Evolutionary conservation across 352 stramenopile genomes (phyloP), one percentile per base, ranked within the genome.

Genomic region (Globisporangium polare): DNA sequence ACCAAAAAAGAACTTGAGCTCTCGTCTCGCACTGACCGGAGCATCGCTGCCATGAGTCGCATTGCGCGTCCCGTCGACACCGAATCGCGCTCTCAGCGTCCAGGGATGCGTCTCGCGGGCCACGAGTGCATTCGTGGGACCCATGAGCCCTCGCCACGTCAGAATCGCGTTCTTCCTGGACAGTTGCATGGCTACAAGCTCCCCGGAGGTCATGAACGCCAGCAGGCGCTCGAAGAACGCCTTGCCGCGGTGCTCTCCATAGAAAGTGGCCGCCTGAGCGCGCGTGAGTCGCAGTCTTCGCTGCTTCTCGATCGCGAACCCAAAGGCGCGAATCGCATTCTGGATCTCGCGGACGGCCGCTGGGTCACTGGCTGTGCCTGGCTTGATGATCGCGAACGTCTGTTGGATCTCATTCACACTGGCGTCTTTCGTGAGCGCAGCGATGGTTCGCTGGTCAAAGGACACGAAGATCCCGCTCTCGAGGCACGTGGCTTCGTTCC

Each of bases 21-120:
- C 89, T 5, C 87, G 76, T 3, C 62, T 59, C 10, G 89, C 87
- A 47, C 73, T 90, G 7, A 41, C 50, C 18, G 49, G 62, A 4
- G 77, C 76, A 57, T 96, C 88, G 53, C 78, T 92, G 24, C 87
- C 89, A 52, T 96, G 89, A 1, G 86, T 92, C 9, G 89, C 84
- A 61, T 96, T 96, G 22, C 68, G 57, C 1, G 78, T 93, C 17
- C 86, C 80, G 29, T 94, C 81, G n/a, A 86, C 50, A 12, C 89
- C 89, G 58, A 90, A 96, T n/a, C 76, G 71, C 17, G 78, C 89
- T 4, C 86, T 76, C 29, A 96, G 60, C 9, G 74, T 83, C 74
- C 70, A 80, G 13, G 82, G 75, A 29, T 80, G 63, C 1, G 65
- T 79, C 35, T 76, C 61, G 0, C 75, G 64, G 5, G 88, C 88